phyloP scores from a whole-genome alignment of 768 basidiomycete species.

The Kwoniella sp. region DNA sequence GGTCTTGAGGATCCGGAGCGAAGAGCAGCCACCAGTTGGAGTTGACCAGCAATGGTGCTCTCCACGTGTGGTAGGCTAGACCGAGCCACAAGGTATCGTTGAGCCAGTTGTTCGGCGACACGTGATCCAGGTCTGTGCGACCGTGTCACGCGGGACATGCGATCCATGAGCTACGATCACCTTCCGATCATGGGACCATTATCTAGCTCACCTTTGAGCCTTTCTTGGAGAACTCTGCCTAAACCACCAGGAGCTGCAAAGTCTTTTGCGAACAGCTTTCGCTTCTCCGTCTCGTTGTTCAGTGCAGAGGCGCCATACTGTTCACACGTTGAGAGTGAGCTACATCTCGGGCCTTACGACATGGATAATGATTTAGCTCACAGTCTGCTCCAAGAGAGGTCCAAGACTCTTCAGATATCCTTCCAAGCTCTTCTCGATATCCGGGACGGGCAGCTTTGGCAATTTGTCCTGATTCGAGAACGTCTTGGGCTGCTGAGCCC shows the following conservation, averaged over 20 bases:
- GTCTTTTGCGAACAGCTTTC: constrained; percentile 67
- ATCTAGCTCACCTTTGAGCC: constrained; percentile 66
- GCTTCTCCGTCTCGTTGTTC: constrained; percentile 62
- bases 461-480: constrained; percentile 57
- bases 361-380: constrained; percentile 22
- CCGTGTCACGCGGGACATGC: neutral
- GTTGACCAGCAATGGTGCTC: constrained; percentile 79
- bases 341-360: too few species aligned
- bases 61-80: constrained; percentile 84
- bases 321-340: neutral
- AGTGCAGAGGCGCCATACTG: constrained; percentile 63
- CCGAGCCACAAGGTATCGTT: constrained; percentile 90
- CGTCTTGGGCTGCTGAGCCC: constrained; percentile 48
- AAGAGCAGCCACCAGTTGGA: constrained; percentile 97
- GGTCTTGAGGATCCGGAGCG: constrained; percentile 65
- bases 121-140: constrained; percentile 69
- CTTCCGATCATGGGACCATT: neutral
- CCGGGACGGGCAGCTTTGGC: constrained; percentile 80
- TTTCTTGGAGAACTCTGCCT: constrained; percentile 70
- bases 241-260: constrained; percentile 67
- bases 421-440: constrained; percentile 72
- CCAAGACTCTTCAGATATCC: constrained; percentile 76
- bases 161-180: constrained; percentile 1
- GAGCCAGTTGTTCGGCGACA: constrained; percentile 88
- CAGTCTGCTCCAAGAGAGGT: constrained; percentile 78